Base-by-base conservation (phyloP, 2,329 filamentous ascomycete genomes). In the Cladophialophora chaetospira region DNA sequence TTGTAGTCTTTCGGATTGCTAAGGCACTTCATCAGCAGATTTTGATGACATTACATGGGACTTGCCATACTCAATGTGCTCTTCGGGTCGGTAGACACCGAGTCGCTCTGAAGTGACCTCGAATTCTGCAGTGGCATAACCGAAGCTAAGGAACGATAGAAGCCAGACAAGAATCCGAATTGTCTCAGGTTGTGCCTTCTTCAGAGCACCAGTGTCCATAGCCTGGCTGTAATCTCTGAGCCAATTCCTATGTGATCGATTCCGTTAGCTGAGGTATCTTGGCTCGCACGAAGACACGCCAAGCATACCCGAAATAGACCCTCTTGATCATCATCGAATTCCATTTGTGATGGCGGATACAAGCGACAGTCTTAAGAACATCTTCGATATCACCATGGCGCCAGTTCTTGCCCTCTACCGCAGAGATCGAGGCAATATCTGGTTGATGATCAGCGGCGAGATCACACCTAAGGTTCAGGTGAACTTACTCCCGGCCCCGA, bases 51-150 rank as follows among this genome's bases (percentile, higher is more conserved):
- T n/a, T n/a, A n/a, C n/a, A n/a, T n/a, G n/a, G n/a, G n/a, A n/a
- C n/a, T n/a, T n/a, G n/a, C n/a, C 72, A 47, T 62, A 77, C 75
- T 78, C 75, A 46, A 78, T 79, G 65, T 79, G 77, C 58, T 79
- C 77, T 68, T 93, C 89, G 0, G 89, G 88, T 28, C 89, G 83
- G 72, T 94, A 94, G 61, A 88, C 86, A 23, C 89, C 89, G 17
- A 94, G 79, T 31, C 89, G 83, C 60, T 93, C 89, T 36, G 88
- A 82, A 1, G 89, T 93, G 43, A 93, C 89, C 68, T 93, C 89
- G 65, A 91, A 94, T 68, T 93, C 89, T 44, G 83, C 87, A 1
- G 89, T 93, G n/a, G 88, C 89, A 73, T 91, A 93, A 31, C 89
- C 89, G 71, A 91, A 90, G 33, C 85, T 84, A 73, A 93, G 79